Evolutionary conservation across 345 rosid genomes (phyloP).

Genomic region (Syzygium jambos): DNA sequence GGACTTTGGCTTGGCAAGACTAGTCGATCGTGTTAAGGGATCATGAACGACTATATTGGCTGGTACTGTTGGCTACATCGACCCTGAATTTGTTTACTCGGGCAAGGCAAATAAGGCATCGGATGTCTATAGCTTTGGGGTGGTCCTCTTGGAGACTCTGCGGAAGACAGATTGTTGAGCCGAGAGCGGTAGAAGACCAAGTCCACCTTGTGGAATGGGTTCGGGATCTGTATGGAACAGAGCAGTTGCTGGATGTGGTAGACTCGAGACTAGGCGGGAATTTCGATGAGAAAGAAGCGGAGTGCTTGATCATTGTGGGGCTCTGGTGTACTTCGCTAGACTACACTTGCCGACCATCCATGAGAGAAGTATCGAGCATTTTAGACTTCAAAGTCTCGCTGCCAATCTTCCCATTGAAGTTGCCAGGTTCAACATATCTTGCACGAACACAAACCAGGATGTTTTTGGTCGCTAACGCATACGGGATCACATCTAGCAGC

Average conservation of each 20-base stretch:
- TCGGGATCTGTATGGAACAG: background rate
- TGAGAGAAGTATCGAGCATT: background rate
- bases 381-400: background rate
- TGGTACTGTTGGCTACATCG: rapidly evolving
- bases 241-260: background rate
- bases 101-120: background rate
- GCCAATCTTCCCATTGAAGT: too few species aligned
- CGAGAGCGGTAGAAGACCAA: background rate
- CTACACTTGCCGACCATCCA: background rate
- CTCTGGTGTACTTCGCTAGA: background rate
- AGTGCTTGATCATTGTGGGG: background rate
- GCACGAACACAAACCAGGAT: too few species aligned
- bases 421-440: too few species aligned
- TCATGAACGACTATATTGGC: background rate
- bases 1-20: background rate
- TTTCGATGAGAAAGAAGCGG: background rate
- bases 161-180: background rate
- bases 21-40: background rate
- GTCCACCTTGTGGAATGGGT: background rate
- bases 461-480: too few species aligned
- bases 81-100: background rate
- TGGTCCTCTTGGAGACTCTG: background rate
- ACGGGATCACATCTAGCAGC: too few species aligned
- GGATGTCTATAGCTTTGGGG: background rate
- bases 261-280: background rate